Evolutionary conservation across 257 asterid species (phyloP).

Genomic region (Forsythia suspensa): DNA sequence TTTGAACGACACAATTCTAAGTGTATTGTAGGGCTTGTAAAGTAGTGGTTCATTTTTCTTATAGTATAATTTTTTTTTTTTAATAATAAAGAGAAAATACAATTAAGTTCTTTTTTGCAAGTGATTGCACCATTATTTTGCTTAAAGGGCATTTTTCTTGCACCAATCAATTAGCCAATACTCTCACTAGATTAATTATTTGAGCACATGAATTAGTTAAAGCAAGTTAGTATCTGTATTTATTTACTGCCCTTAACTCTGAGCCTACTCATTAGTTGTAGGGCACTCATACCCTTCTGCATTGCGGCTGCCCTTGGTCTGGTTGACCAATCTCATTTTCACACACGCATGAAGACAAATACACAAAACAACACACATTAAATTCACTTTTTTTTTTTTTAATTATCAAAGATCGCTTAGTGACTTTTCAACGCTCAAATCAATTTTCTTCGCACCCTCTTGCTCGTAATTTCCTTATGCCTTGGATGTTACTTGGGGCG

Average conservation of each 20-base stretch:
- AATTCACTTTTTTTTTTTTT: too few species aligned
- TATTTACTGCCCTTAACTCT: neutral
- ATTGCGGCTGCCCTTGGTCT: constrained; percentile 23
- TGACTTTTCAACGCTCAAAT: too few species aligned
- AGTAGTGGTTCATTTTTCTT: too few species aligned
- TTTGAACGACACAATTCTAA: too few species aligned
- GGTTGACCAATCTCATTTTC: constrained; percentile 19
- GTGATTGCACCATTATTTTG: neutral
- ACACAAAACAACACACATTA: neutral
- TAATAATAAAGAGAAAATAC: too few species aligned
- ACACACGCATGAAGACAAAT: neutral
- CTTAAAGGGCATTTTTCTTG: neutral
- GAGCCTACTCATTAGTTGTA: neutral
- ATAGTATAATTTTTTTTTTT: too few species aligned
- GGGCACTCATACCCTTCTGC: constrained; percentile 27
- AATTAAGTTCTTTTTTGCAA: too few species aligned
- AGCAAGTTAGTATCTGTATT: neutral
- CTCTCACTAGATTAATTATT: neutral
- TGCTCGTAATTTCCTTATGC: too few species aligned
- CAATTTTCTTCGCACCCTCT: too few species aligned
- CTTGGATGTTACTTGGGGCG: too few species aligned
- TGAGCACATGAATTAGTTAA: neutral
- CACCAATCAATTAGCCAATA: neutral
- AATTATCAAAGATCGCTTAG: too few species aligned
- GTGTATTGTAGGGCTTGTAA: too few species aligned